phyloP scores from a whole-genome alignment of 2,329 filamentous ascomycete genomes.

The Corinectria fuckeliana region DNA sequence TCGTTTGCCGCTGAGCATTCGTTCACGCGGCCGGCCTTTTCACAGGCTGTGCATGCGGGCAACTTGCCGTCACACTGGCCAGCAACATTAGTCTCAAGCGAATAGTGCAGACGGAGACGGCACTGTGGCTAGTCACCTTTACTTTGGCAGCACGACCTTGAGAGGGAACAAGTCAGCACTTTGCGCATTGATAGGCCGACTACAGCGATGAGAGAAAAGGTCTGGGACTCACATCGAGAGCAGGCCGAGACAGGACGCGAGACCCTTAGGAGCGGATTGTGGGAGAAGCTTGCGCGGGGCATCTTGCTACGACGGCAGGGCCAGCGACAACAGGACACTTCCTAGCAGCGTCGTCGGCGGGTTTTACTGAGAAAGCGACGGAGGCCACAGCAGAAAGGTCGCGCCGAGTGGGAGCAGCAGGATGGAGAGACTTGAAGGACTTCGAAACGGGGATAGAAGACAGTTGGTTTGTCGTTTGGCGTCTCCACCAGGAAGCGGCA shows the following conservation, averaged over 20 bases:
- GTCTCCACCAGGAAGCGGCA: constrained; percentile 35
- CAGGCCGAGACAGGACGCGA: constrained; percentile 82
- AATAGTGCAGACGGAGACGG: neutral
- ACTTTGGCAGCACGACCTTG: constrained; percentile 86
- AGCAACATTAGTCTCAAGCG: constrained; percentile 13
- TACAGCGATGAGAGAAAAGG: constrained; percentile 5
- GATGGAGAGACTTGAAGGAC: constrained; percentile 18
- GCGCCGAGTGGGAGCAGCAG: neutral
- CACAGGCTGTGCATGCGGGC: constrained; percentile 92
- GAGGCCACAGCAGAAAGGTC: neutral
- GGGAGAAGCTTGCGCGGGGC: constrained; percentile 56
- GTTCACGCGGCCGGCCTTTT: constrained; percentile 83
- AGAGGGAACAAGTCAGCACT: constrained; percentile 16
- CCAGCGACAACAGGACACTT: neutral
- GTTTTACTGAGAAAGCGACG: neutral
- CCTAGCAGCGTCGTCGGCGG: neutral
- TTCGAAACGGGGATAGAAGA: constrained; percentile 18
- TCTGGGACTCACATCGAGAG: constrained; percentile 66
- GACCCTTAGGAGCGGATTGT: constrained; percentile 71
- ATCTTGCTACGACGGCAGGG: constrained; percentile 38
- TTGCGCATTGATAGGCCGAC: neutral
- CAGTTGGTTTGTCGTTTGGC: constrained; percentile 32
- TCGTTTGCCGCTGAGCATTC: constrained; percentile 96
- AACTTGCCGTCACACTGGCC: constrained; percentile 90
- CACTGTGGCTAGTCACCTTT: constrained; percentile 60